Base-by-base conservation (phyloP, 1,284 basidiomycete genomes). In the Inonotus obliquus region DNA sequence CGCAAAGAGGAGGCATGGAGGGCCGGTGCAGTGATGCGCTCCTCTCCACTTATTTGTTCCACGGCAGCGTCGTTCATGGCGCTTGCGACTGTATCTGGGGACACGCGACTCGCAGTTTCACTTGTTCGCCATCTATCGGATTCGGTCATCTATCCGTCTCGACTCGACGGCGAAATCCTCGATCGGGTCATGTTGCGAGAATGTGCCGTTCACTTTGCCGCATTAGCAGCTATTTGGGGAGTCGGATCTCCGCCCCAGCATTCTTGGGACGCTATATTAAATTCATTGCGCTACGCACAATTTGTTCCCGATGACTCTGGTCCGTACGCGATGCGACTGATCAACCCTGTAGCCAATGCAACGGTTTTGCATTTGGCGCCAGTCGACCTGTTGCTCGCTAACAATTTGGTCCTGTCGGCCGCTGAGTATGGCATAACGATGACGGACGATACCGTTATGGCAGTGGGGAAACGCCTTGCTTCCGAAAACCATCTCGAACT, bases 61-160 rank as follows among this genome's bases (percentile, higher is more conserved):
- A 71, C 84, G 25, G 67, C 75, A 4, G 71, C 75, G 1, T 74
- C 79, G 2, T 83, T 86, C 67, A 68, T 86, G 47, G 76, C 73
- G 48, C 67, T 85, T 19, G 76, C 79, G 4, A 74, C 73, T 17
- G 65, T 53, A 6, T 59, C 57, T 1, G 25, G 49, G 13, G 61
- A 56, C 62, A 3, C 29, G 35, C 49, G 57, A 39, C 41, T 63
- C 14, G 52, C 55, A 23, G 57, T 41, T 11, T 45, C 59, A 21
- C 59, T 61, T n/a, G 59, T 63, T 32, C 66, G 62, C 2, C 61
- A 58, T 39, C 25, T 60, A 14, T 13, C 39, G 9, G 54, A 63
- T 19, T 32, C 59, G 14, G 37, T 63, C 14, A 57, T 60, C n/a
- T 60, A 37, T 41, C 53, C 52, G 23, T 53, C 62, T 2, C 53